Evolutionary conservation across 2,329 filamentous ascomycete genomes (phyloP), one percentile per base, ranked within the genome.

Genomic region (Decorospora gaudefroyi): DNA sequence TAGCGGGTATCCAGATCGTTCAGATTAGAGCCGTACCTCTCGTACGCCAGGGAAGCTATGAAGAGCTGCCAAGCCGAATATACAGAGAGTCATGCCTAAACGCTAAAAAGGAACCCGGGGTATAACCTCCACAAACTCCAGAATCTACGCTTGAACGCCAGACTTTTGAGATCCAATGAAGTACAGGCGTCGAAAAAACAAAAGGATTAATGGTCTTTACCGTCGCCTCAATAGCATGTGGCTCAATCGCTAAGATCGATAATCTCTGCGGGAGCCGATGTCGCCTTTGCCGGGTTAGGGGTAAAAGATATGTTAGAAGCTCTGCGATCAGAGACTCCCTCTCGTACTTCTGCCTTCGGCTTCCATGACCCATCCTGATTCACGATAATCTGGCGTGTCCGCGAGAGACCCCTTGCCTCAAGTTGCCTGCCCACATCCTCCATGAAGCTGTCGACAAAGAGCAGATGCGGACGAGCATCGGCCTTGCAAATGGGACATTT

Each of bases 401-500:
- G 68, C 19, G 84, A 62, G 25, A 76, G 70, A 12, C 77, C 72
- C 17, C 75, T 69, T 8, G 65, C 56, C 28, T 74, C 73, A 8
- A 95, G 73, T 32, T 78, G 67, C 1, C 69, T 59, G 10, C 83
- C 78, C 0, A 96, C 82, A 0, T 79, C 71, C 9, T 77, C 63
- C 30, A 96, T 74, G 64, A 90, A 96, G 1, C 80, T 80, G 61
- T 97, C 91, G 4, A 92, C 74, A 2, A 83, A 69, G 1, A 97
- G 78, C 48, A 75, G 80, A 16, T 77, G 74, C 0, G 92, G 93
- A 10, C 91, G 80, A 8, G 87, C 90, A 67, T 96, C 91, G 21
- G 73, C 74, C 17, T 77, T 76, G 68, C 92, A 97, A 19, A 95
- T 82, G 0, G 93, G 93, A 59, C 93, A 99, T 51, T 81, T 86